Evolutionary conservation across 148 eudicot species (phyloP).

Genomic region (Camellia sinensis): DNA sequence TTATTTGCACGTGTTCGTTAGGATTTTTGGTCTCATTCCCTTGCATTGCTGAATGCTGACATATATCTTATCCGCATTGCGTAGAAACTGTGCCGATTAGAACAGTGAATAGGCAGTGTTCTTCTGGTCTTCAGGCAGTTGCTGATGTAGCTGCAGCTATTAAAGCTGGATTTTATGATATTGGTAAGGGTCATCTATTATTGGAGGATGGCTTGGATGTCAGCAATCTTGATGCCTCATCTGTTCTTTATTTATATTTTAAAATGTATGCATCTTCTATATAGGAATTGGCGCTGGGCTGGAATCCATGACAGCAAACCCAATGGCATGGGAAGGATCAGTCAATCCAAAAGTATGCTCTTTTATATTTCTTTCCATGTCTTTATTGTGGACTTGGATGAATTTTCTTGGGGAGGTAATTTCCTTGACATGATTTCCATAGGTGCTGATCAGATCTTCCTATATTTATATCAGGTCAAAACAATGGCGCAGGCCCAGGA

Average conservation of each 20-base stretch:
- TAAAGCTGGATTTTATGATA: constrained; percentile 97
- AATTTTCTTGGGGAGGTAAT: background rate
- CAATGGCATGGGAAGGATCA: constrained; percentile 88
- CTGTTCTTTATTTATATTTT: background rate
- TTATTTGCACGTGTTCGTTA: background rate
- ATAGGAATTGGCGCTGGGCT: constrained; percentile 97
- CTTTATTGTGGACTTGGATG: background rate
- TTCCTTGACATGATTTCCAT: background rate
- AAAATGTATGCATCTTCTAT: background rate
- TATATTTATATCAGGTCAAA: constrained; percentile 50
- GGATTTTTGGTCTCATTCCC: constrained; percentile 1
- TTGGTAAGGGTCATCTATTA: constrained; percentile 45
- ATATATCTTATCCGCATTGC: background rate
- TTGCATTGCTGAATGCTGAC: constrained; percentile 2
- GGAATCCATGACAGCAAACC: constrained; percentile 86
- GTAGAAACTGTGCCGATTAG: constrained; percentile 89
- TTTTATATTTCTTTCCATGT: background rate
- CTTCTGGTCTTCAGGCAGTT: constrained; percentile 98
- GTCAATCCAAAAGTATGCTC: constrained; percentile 75
- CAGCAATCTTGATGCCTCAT: background rate
- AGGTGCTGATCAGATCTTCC: constrained; percentile 8
- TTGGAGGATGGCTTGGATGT: background rate
- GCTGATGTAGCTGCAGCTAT: constrained; percentile 99
- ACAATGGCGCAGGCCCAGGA: constrained; percentile 71
- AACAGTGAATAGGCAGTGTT: constrained; percentile 96